Base-by-base conservation (phyloP, 129 eudicot species). In the Tanacetum coccineum region DNA sequence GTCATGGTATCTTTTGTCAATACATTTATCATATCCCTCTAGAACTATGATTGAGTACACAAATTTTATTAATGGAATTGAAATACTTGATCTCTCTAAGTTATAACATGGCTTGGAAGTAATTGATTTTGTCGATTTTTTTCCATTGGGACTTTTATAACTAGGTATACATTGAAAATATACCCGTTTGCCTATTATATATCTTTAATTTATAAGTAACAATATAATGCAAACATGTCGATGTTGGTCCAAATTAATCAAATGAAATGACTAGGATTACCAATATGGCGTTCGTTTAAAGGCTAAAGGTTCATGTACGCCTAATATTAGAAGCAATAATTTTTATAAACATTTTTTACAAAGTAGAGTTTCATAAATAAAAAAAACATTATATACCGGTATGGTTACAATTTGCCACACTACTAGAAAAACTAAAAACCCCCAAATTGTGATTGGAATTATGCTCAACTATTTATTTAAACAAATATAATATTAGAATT, bases 1-100 rank as follows among this genome's bases (percentile, higher is more conserved):
- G 48, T 2, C 68, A 40, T 44, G 76, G 62, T 62, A 72, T 72
- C 61, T 50, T 62, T 40, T 30, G 42, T 21, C 13, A 62, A 17
- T 63, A 11, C 67, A 42, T 15, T 22, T 3, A 19, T n/a, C n/a
- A n/a, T n/a, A n/a, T 42, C 30, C 21, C 44, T 40, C 11, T 40
- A 18, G 20, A 42, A 62, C 30, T 51, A 62, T 19, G 21, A 42
- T 40, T 12, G 10, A 62, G 15, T 25, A 40, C 4, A 42, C 19
- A 3, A 40, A 51, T 62, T n/a, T 18, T 63, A 44, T 44, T 12
- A 42, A 15, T 44, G 10, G 19, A 7, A 40, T 63, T 18, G 52
- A 11, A n/a, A 9, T 32, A 61, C 25, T 8, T 36, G 22, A 61
- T 32, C 28, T 32, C 66, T 61, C 25, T 15, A 32, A 61, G 22